Conservation (phyloP, 345 rosid genomes). For the Populus alba region DNA sequence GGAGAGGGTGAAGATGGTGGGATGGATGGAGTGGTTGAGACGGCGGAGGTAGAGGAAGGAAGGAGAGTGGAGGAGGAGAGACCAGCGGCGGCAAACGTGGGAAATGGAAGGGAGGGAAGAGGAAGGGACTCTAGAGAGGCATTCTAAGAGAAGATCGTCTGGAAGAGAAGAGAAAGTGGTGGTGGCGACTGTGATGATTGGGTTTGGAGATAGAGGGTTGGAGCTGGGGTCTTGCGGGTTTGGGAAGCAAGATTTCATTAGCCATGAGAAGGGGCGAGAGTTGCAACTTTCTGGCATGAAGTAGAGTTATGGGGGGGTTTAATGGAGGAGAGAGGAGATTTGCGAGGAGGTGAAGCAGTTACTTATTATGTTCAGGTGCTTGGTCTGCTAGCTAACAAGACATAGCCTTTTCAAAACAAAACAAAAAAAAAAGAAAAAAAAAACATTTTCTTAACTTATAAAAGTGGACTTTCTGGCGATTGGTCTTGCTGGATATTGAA, state of each 20-base stretch:
- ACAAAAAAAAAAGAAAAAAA: no score
- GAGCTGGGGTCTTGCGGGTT: slow-evolving; percentile 41
- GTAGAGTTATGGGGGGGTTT: no score
- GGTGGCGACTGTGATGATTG: slow-evolving; percentile 13
- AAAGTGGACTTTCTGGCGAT: not conserved
- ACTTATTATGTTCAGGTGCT: not conserved
- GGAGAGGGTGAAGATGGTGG: slow-evolving; percentile 61
- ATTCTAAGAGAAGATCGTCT: slow-evolving; percentile 74
- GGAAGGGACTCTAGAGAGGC: slow-evolving; percentile 69
- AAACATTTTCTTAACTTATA: not conserved
- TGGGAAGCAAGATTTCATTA: slow-evolving; percentile 82
- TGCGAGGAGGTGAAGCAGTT: not conserved
- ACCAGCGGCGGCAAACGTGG: slow-evolving; percentile 86
- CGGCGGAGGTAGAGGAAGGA: slow-evolving; percentile 69
- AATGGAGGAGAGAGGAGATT: not conserved
- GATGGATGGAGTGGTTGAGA: slow-evolving; percentile 42
- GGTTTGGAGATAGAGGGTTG: slow-evolving; percentile 26
- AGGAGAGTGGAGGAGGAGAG: slow-evolving; percentile 58
- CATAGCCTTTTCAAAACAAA: no score
- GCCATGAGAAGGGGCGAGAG: slow-evolving; percentile 91
- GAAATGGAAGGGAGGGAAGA: slow-evolving; percentile 59
- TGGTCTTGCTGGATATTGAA: not conserved
- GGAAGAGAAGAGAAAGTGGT: slow-evolving; percentile 53
- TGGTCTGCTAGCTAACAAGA: not conserved
- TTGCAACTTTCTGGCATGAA: slow-evolving; percentile 75